Conservation (phyloP, 768 basidiomycete species). For the Trichaptum fuscoviolaceum region DNA sequence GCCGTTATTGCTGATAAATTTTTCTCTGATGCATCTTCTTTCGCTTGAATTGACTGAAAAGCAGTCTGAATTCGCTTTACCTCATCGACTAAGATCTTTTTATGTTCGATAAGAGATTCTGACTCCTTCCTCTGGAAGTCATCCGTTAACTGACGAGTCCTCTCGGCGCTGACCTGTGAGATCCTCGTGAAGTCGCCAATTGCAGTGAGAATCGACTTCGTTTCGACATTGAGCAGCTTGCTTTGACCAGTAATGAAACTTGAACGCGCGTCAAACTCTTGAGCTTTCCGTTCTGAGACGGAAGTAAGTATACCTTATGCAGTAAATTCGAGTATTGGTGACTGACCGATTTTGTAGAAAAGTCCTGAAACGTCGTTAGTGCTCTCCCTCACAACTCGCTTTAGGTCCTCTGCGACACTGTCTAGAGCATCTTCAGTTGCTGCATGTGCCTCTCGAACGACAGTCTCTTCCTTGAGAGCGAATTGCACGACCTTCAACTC, state of each 20-base stretch:
- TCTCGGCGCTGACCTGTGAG: conserved; percentile 46
- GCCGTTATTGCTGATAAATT: conserved; percentile 44
- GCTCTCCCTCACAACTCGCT: conserved; percentile 59
- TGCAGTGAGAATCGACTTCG: conserved; percentile 47
- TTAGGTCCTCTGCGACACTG: conserved; percentile 65
- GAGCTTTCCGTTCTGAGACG: conserved; percentile 63
- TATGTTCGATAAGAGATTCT: conserved; percentile 44
- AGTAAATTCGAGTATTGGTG: not conserved
- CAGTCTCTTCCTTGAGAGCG: conserved; percentile 72
- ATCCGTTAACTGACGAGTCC: conserved; percentile 52
- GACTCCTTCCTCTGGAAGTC: conserved; percentile 52
- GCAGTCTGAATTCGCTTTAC: conserved; percentile 47
- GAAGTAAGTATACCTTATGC: conserved; percentile 6
- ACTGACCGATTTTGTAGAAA: conserved; percentile 80
- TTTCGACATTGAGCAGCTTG: conserved; percentile 48
- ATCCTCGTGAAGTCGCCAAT: conserved; percentile 59
- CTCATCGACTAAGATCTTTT: conserved; percentile 52
- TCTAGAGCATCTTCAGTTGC: conserved; percentile 67
- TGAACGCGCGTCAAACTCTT: conserved; percentile 57
- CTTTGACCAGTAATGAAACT: conserved; percentile 60
- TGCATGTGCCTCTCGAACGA: conserved; percentile 74
- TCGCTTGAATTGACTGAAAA: conserved; percentile 48
- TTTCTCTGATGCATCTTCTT: conserved; percentile 50
- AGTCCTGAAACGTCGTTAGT: conserved; percentile 63
- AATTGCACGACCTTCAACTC: conserved; percentile 55